Conservation (phyloP, 2,329 filamentous ascomycete species). For the Aspergillus sp. region DNA sequence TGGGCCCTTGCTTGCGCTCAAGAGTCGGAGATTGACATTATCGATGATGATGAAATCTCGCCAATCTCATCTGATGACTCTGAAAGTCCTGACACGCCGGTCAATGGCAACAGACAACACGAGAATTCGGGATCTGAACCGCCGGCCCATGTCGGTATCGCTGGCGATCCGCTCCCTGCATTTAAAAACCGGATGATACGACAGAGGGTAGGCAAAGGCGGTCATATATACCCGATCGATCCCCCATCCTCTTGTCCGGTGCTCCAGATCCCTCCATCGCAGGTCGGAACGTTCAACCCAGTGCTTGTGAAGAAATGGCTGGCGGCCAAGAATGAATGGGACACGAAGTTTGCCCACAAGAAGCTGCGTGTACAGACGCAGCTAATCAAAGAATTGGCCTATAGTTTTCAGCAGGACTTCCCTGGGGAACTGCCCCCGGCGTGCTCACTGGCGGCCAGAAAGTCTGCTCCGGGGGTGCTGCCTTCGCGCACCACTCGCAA, state of each 20-base stretch:
- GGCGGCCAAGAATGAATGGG: conserved; percentile 68
- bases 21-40: conserved; percentile 73
- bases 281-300: conserved; percentile 77
- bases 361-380: conserved; percentile 72
- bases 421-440: conserved; percentile 78
- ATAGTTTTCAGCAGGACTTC: conserved; percentile 67
- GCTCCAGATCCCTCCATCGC: conserved; percentile 60
- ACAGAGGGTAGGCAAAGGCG: conserved; percentile 78
- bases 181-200: conserved; percentile 91
- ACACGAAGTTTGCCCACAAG: conserved; percentile 66
- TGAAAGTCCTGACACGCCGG: conserved; percentile 15
- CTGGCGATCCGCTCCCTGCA: conserved; percentile 75
- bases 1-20: conserved; percentile 87
- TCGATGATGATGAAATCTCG: conserved; percentile 75
- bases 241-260: conserved; percentile 64
- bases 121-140: conserved; percentile 20
- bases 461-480: conserved; percentile 37
- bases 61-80: conserved; percentile 62
- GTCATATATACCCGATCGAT: conserved; percentile 67
- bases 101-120: conserved; percentile 6
- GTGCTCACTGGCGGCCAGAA: conserved; percentile 74
- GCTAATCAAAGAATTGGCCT: conserved; percentile 68
- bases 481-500: conserved; percentile 40
- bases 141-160: conserved; percentile 67
- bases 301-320: conserved; percentile 83